Percentiles rank a stretch among this genome's conserved stretches.
phyloP scores from a whole-genome alignment of 805 yeast species.

The Zygoascus flipseniorum region DNA sequence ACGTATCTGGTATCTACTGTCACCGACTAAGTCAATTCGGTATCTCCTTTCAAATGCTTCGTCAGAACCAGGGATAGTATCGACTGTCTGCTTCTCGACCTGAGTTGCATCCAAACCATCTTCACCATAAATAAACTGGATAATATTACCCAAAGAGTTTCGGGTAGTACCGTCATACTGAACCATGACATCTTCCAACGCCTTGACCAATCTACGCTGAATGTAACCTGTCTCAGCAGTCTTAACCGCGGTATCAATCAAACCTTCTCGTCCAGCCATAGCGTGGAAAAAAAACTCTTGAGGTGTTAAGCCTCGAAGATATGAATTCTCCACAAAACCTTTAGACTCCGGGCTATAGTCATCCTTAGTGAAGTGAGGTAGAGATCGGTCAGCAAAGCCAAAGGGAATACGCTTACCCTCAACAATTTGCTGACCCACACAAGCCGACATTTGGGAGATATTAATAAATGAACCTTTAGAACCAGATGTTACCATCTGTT shows the following conservation, averaged over 20 bases:
- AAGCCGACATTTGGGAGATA: constrained; percentile 98
- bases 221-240: constrained; percentile 99
- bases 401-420: constrained; percentile 99
- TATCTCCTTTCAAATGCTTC: constrained; percentile 73
- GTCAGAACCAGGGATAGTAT: constrained; percentile 90
- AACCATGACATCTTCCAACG: constrained; percentile 94
- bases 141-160: constrained; percentile 92
- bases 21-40: constrained; percentile 71
- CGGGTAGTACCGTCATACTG: constrained; percentile 98
- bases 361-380: constrained; percentile 97
- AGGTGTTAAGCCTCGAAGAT: constrained; percentile 94
- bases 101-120: constrained; percentile 98
- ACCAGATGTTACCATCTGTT: constrained; percentile 99
- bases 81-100: constrained; percentile 92
- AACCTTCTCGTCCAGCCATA: constrained; percentile 99
- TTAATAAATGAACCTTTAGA: constrained; percentile 98
- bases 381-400: constrained; percentile 91
- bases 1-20: constrained; percentile 46
- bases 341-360: constrained; percentile 98
- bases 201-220: constrained; percentile 95
- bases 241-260: constrained; percentile 98
- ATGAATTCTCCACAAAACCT: constrained; percentile 96
- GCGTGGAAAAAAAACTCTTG: constrained; percentile 99
- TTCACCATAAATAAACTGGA: constrained; percentile 96
- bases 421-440: constrained; percentile 99